Percentiles rank a stretch among this genome's conserved stretches.
Conservation (phyloP, 352 stramenopile genomes). For the Pilasporangium apinafurcum region DNA sequence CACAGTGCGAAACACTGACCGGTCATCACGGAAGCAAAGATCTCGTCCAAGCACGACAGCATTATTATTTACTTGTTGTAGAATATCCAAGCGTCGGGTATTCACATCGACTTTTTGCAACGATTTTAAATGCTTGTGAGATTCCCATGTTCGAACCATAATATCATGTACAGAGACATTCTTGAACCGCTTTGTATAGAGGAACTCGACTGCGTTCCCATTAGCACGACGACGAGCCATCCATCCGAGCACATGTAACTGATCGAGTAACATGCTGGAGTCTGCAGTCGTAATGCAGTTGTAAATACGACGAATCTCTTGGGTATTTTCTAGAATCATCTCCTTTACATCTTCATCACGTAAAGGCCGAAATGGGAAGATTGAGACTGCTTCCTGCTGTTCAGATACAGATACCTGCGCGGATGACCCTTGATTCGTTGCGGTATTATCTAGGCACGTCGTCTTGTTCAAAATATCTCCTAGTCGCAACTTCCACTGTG, state of each 20-base stretch:
- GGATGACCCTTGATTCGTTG: too few relatives aligned
- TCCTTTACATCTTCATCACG: constrained; percentile 22
- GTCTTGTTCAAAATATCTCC: too few relatives aligned
- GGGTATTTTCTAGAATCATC: constrained; percentile 30
- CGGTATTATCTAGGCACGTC: too few relatives aligned
- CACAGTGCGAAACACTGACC: constrained; percentile 35
- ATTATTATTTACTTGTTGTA: constrained; percentile 31
- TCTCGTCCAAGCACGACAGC: constrained; percentile 38
- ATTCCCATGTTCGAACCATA: constrained; percentile 35
- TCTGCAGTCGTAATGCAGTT: constrained; percentile 19
- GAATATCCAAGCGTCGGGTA: constrained; percentile 33
- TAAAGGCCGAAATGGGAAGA: constrained; percentile 28
- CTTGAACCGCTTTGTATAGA: constrained; percentile 30
- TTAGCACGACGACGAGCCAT: constrained; percentile 21
- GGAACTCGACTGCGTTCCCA: constrained; percentile 25
- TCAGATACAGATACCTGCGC: constrained; percentile 8
- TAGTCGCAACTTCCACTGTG: constrained; percentile 35
- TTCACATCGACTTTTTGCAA: constrained; percentile 42
- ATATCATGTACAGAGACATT: constrained; percentile 19
- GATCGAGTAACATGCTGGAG: too few relatives aligned
- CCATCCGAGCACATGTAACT: constrained; percentile 45
- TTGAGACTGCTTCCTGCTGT: constrained; percentile 22
- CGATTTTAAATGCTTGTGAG: constrained; percentile 23
- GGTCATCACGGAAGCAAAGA: constrained; percentile 27
- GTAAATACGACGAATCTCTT: constrained; percentile 20